These are phyloP conservation scores for Fusarium sp. DNA, from an alignment of 2,329 filamentous ascomycete species.

Conservation along the genomic window DNA sequence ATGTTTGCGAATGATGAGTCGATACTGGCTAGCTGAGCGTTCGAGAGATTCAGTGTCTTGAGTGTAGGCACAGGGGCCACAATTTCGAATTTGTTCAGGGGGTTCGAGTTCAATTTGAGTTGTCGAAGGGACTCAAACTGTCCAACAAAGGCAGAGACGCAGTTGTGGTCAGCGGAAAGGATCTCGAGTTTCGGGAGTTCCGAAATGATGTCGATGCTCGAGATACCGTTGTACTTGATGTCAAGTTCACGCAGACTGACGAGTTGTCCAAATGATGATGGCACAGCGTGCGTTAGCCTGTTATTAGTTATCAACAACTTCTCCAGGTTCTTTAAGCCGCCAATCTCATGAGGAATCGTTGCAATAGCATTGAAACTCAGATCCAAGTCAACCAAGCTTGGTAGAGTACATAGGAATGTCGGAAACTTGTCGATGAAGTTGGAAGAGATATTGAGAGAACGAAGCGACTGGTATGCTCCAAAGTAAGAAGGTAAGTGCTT, in stretches of 20 bases:
- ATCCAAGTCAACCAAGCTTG: constrained; percentile 89
- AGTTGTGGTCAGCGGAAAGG: constrained; percentile 91
- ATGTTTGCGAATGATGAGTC: constrained; percentile 91
- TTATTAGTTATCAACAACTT: constrained; percentile 97
- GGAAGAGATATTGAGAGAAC: constrained; percentile 91
- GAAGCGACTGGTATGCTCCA: constrained; percentile 80
- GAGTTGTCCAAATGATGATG: constrained; percentile 78
- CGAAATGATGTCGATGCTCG: constrained; percentile 88
- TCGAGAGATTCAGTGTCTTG: constrained; percentile 88
- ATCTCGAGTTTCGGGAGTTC: constrained; percentile 88
- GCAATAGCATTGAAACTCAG: constrained; percentile 96
- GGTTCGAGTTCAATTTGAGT: constrained; percentile 93
- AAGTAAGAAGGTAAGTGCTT: constrained; percentile 85
- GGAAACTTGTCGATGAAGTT: constrained; percentile 92
- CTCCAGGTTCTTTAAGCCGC: constrained; percentile 83
- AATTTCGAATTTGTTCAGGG: constrained; percentile 93
- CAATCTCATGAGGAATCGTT: constrained; percentile 81
- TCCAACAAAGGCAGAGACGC: constrained; percentile 89
- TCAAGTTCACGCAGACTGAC: constrained; percentile 89
- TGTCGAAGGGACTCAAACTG: constrained; percentile 87
- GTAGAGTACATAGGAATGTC: constrained; percentile 83
- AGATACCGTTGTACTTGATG: constrained; percentile 91
- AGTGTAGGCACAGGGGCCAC: constrained; percentile 81
- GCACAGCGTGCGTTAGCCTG: constrained; percentile 80
- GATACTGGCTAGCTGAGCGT: constrained; percentile 89